Evolutionary conservation across 805 yeast species (phyloP).

Genomic region (Ogataea henricii): DNA sequence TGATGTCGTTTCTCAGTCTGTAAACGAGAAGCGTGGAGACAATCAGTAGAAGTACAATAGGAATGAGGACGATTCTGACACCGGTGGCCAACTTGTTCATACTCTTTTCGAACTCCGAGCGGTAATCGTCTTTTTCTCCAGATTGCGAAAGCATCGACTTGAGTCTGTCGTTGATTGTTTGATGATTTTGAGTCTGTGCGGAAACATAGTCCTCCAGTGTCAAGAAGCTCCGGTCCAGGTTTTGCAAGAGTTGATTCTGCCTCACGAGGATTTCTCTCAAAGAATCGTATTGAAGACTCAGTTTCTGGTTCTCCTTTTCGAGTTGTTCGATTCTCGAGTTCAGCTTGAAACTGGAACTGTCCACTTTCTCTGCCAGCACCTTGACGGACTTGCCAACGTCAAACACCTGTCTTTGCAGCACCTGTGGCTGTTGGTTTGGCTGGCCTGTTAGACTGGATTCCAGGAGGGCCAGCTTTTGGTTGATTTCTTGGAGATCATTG

Average conservation of each 20-base stretch:
- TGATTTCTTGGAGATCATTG: conserved; percentile 7
- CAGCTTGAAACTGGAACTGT: conserved; percentile 7
- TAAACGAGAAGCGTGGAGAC: conserved; percentile 49
- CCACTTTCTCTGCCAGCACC: conserved; percentile 13
- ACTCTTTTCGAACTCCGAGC: conserved; percentile 22
- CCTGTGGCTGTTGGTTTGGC: conserved; percentile 10
- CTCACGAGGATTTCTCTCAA: conserved; percentile 10
- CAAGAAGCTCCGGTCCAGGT: conserved; percentile 18
- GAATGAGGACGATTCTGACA: conserved; percentile 34
- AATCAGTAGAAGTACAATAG: conserved; percentile 41
- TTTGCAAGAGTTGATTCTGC: conserved; percentile 21
- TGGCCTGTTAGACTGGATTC: conserved; percentile 9
- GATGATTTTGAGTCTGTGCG: conserved; percentile 24
- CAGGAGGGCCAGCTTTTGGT: conserved; percentile 10
- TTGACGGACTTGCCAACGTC: conserved; percentile 24
- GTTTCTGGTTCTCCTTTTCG: conserved; percentile 12
- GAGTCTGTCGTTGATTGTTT: conserved; percentile 18
- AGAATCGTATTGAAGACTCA: conserved; percentile 18
- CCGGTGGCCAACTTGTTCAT: conserved; percentile 19
- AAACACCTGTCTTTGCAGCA: conserved; percentile 24
- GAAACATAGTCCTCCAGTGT: conserved; percentile 19
- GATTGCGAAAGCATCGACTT: conserved; percentile 14
- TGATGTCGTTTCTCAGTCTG: conserved; percentile 61
- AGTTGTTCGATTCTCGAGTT: conserved; percentile 10
- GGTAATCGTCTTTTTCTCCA: conserved; percentile 8